Evolutionary conservation across 2,329 filamentous ascomycete species (phyloP).

Genomic region (Aspergillus oerlinghausenensis): DNA sequence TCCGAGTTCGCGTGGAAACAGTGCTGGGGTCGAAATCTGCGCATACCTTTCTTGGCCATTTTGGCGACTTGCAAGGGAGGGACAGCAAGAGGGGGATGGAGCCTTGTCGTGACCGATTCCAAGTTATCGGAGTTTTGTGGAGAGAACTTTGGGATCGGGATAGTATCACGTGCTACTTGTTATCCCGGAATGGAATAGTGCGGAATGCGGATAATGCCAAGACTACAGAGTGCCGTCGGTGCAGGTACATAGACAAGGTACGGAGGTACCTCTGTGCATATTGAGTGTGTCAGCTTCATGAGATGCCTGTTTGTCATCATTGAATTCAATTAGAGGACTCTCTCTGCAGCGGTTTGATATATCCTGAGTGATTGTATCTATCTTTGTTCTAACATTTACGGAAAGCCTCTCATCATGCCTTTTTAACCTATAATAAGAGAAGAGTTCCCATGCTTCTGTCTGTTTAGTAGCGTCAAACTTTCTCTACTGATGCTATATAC

Average conservation of each 20-base stretch:
- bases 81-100: neutral
- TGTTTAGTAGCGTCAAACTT: too few species aligned
- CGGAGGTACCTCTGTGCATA: neutral
- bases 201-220: neutral
- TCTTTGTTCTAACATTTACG: neutral
- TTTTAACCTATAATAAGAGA: neutral
- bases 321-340: too few species aligned
- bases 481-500: too few species aligned
- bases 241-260: neutral
- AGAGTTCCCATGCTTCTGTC: neutral
- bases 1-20: neutral
- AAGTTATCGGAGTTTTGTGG: slow-evolving; percentile 9
- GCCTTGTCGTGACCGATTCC: slow-evolving; percentile 1
- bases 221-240: neutral
- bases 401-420: neutral
- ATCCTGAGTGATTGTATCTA: neutral
- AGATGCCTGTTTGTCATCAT: too few species aligned
- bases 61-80: slow-evolving; percentile 8
- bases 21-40: neutral
- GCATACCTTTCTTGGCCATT: slow-evolving; percentile 45
- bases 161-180: neutral
- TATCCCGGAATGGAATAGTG: neutral
- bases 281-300: neutral
- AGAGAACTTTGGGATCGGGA: slow-evolving; percentile 5
- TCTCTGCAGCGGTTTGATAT: too few species aligned